Evolutionary conservation across 306 rosid species (phyloP).

Genomic region (Quercus parvula): DNA sequence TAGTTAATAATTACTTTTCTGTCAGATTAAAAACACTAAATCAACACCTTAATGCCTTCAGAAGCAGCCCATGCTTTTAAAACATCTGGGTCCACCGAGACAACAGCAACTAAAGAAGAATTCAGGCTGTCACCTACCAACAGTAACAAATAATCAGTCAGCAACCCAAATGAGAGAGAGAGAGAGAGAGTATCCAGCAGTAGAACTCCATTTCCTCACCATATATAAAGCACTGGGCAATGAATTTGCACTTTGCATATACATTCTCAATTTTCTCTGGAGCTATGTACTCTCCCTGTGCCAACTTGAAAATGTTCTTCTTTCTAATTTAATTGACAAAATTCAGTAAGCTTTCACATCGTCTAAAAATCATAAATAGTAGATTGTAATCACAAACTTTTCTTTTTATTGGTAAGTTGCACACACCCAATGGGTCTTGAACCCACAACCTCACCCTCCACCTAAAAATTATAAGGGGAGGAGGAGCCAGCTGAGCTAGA

Average conservation of each 20-base stretch:
- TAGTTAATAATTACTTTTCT: background rate
- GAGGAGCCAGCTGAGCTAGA: too few species aligned
- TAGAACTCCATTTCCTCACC: conserved; percentile 55
- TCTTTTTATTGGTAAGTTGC: too few species aligned
- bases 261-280: conserved; percentile 98
- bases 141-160: conserved; percentile 28
- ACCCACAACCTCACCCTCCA: too few species aligned
- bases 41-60: conserved; percentile 62
- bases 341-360: background rate
- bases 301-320: conserved; percentile 98
- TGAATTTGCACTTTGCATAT: conserved; percentile 82
- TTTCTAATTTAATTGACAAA: conserved; percentile 56
- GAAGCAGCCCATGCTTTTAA: conserved; percentile 87
- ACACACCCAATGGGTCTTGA: too few species aligned
- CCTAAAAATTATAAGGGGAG: too few species aligned
- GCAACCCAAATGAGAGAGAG: background rate
- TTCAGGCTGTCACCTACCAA: conserved; percentile 87
- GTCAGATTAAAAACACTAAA: conserved; percentile 11
- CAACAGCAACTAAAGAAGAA: conserved; percentile 77
- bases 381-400: too few species aligned
- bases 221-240: conserved; percentile 82
- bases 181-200: background rate
- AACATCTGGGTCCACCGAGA: conserved; percentile 73
- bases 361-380: background rate
- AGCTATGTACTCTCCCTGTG: conserved; percentile 99